These are phyloP conservation scores for Aspergillus wentii DNA, from an alignment of 495 filamentous ascomycete genomes.

Conservation along the genomic window DNA sequence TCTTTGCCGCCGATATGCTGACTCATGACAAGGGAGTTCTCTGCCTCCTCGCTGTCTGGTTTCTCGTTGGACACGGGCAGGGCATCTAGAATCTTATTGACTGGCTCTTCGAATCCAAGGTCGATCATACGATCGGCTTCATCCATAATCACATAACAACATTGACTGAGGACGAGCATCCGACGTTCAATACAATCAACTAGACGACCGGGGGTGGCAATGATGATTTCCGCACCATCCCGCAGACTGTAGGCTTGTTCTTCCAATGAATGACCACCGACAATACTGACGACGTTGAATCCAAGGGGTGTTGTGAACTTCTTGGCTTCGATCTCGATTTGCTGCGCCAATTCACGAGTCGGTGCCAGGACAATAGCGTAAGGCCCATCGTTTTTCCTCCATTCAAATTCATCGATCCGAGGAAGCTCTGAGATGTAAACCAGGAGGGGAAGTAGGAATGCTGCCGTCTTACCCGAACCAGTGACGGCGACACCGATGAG, in stretches of 20 bases:
- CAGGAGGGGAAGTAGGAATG: constrained; percentile 90
- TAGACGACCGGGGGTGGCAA: constrained; percentile 94
- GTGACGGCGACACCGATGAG: constrained; percentile 97
- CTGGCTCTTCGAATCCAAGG: constrained; percentile 93
- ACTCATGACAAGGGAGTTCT: constrained; percentile 80
- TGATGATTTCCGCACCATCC: constrained; percentile 98
- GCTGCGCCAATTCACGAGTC: constrained; percentile 96
- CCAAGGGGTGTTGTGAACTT: constrained; percentile 91
- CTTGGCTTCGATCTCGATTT: constrained; percentile 91
- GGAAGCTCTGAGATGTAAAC: constrained; percentile 94
- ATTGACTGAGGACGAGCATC: constrained; percentile 86
- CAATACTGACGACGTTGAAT: constrained; percentile 94
- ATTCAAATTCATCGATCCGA: constrained; percentile 73
- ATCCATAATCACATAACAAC: constrained; percentile 98
- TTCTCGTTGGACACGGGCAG: constrained; percentile 94
- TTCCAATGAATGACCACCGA: constrained; percentile 93
- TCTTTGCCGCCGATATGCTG: constrained; percentile 77
- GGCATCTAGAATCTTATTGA: constrained; percentile 98
- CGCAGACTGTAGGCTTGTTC: constrained; percentile 90
- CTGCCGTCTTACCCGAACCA: constrained; percentile 97
- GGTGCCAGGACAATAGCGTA: constrained; percentile 96
- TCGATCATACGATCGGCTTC: constrained; percentile 99
- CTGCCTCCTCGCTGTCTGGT: constrained; percentile 90
- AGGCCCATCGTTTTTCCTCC: constrained; percentile 84
- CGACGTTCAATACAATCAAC: constrained; percentile 96